Conservation (phyloP, 805 yeast species). For the Crinitomyces ghanaensis region DNA sequence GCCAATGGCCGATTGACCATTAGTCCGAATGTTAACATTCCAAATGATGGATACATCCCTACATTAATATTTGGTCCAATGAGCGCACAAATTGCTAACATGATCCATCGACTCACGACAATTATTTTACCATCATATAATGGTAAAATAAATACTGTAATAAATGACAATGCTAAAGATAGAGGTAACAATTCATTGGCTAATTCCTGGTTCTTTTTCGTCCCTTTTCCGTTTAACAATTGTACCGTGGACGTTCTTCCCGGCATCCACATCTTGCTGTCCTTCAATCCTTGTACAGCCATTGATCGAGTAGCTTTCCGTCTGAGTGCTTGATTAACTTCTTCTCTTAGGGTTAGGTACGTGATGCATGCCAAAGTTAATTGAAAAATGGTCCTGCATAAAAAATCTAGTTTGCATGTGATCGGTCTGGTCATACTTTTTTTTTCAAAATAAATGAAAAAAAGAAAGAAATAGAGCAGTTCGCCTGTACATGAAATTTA, state of each 20-base stretch:
- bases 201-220: no score
- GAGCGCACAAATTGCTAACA: conserved; percentile 13
- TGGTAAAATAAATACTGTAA: conserved; percentile 17
- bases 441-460: no score
- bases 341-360: no score
- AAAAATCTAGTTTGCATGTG: no score
- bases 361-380: no score
- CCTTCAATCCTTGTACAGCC: not conserved
- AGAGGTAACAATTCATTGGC: conserved; percentile 8
- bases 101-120: conserved; percentile 13
- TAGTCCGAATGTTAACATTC: conserved; percentile 15
- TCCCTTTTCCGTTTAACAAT: not conserved
- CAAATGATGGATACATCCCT: conserved; percentile 15
- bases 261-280: not conserved
- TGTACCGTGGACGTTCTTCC: not conserved
- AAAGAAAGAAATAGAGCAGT: no score
- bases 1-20: conserved; percentile 17
- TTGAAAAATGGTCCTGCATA: no score
- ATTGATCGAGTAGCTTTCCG: no score
- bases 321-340: no score
- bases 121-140: conserved; percentile 14
- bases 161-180: conserved; percentile 13
- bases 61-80: conserved; percentile 14
- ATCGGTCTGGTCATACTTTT: no score
- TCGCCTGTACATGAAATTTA: no score